Evolutionary conservation across 192 early-diverging fungal species (phyloP), one percentile per base, ranked within the genome.

Genomic region (Geranomyces variabilis): DNA sequence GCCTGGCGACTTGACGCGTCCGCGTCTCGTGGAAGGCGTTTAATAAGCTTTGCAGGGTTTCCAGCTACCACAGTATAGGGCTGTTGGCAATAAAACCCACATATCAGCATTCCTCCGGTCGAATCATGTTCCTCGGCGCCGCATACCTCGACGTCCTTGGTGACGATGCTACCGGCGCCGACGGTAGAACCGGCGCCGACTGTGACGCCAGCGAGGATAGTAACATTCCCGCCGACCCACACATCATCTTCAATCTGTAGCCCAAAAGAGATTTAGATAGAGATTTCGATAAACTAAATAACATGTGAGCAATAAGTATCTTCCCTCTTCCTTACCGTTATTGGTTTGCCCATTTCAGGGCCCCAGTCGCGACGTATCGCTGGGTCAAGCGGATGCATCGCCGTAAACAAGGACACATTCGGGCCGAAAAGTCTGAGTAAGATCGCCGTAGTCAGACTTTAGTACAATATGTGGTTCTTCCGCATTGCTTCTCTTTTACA

Each of bases 111-210:
- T n/a, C n/a, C n/a, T n/a, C n/a, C n/a, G n/a, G n/a, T n/a, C n/a
- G n/a, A n/a, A n/a, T n/a, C n/a, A n/a, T n/a, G n/a, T n/a, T n/a
- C n/a, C n/a, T n/a, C n/a, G n/a, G n/a, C n/a, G n/a, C n/a, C 7
- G n/a, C n/a, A n/a, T n/a, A n/a, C n/a, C n/a, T 89, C 89, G 0
- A 98, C 91, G 60, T 94, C 88, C 76, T 93, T 94, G 19, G 93
- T 96, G 21, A 98, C 95, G 6, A 98, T 90, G 26, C 88, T 79
- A 1, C 94, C 95, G 9, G 93, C 96, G 9, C 87, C 84, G 58
- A 86, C 61, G n/a, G 77, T 70, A 44, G 36, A 80, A 28, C 92
- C 88, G 63, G 93, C 79, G 4, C 96, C 96, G 68, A 98, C 91
- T 0, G 91, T 95, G 7, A 97, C 88, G 41, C 96, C 96, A 13